Evolutionary conservation across 805 yeast genomes (phyloP), one percentile per base, ranked within the genome.

Genomic region (Hanseniaspora meyeri): DNA sequence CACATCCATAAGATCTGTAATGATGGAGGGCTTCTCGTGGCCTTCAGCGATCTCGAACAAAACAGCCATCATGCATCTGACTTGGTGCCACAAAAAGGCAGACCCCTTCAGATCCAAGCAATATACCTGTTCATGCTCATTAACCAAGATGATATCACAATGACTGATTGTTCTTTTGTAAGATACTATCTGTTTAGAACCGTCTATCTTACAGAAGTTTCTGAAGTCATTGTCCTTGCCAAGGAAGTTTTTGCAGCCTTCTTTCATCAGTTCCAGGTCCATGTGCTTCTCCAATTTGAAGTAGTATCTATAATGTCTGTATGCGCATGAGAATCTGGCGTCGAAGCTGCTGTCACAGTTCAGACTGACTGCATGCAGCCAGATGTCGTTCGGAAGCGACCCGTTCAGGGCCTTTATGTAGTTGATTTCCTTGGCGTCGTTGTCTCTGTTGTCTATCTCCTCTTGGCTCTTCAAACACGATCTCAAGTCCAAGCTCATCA

Each of bases 21-120:
- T 73, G 0, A 88, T 68, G 0, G 68, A 63, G 0, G 88, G 83
- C 0, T 66, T 57, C 67, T 93, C 98, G 20, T 78, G 74, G 16
- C 73, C 73, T 67, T 89, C 95, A 0, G 96, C 98, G 8, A 89
- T 81, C 27, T 85, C 69, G 55, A 93, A 79, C 57, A 93, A 67
- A 11, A 85, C 73, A 0, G 95, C 96, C 72, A 89, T 79, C 93
- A 93, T 93, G 62, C 95, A 89, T 58, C 98, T 78, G 19, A 93
- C 98, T 69, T 93, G 98, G 67, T 93, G 97, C 97, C 97, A 93
- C 57, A 93, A 70, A 62, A 93, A 93, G 9, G 97, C 98, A 1
- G 86, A 74, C 0, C 98, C 98, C 60, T 78, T 75, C 54, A 93
- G 71, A 65, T 88, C 89, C 66, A 91, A 81, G 57, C 82, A 83